Base-by-base conservation (phyloP, 1,139 yeast species). In the Meyerozyma carpophila region DNA sequence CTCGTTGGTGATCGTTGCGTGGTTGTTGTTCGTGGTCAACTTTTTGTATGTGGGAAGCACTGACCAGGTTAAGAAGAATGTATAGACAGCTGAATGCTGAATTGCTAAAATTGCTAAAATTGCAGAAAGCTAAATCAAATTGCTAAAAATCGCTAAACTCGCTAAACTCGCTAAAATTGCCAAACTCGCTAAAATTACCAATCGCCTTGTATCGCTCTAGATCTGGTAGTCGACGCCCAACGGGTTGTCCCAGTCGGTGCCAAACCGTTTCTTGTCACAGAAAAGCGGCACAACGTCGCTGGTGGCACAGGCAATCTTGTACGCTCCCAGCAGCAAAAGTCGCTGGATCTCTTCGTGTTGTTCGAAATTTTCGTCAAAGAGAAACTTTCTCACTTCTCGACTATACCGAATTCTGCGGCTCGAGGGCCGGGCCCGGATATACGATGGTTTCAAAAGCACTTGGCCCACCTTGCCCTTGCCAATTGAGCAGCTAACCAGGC, bases 1-100 rank as follows among this genome's bases (percentile, higher is more conserved):
- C 18, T 67, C 64, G 6, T 70, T 82, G 40, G 96, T 93, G 21
- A 81, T 85, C 34, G 55, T 68, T 37, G 84, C 84, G 1, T 94
- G 96, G 95, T 58, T 88, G 40, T 54, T 78, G 32, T 93, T 94
- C 62, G 80, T 88, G 18, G 63, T 80, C 40, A 70, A 84, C 53
- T 93, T 83, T 65, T 64, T 84, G 41, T 79, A 74, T 53, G 66
- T 73, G 39, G 64, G 73, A 39, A 65, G 61, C 41, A 58, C 62
- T 34, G 59, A 67, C 48, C 32, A 41, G 29, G 49, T 45, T 37
- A 69, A 68, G 58, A 70, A 70, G 51, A 59, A 68, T 52, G 49
- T 57, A 43, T 65, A 61, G 49, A 41, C 29, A 5, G 29, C n/a
- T 8, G 13, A 27, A 7, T 11, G 10, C 11, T 8, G 10, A 8